Percentiles rank a stretch among this genome's conserved stretches.
These are phyloP conservation scores for Alloteropsis semialata DNA, from an alignment of 176 grass and related monocot genomes.

Conservation along the genomic window DNA sequence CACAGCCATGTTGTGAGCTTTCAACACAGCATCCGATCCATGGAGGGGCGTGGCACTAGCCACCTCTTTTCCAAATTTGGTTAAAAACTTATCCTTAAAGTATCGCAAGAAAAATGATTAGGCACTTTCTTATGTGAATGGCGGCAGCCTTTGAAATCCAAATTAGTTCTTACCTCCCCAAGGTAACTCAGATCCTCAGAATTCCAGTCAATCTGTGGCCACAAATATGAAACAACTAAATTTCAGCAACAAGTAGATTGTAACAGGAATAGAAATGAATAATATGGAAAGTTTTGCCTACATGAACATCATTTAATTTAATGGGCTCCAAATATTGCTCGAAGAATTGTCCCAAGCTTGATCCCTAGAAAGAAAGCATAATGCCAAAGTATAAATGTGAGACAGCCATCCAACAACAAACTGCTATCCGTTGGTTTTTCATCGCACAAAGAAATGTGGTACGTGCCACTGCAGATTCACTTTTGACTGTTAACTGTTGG, in stretches of 20 bases:
- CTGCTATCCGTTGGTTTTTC: not conserved
- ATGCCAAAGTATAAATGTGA: constrained; percentile 26
- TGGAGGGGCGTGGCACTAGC: constrained; percentile 64
- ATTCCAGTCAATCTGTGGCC: constrained; percentile 87
- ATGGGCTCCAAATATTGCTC: constrained; percentile 81
- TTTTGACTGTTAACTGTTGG: not conserved
- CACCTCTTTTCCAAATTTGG: constrained; percentile 67
- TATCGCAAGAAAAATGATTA: constrained; percentile 20
- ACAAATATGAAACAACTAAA: not conserved
- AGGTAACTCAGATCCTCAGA: constrained; percentile 80
- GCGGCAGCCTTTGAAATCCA: not conserved
- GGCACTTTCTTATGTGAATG: not conserved
- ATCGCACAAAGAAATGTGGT: not conserved
- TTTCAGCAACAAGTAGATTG: not conserved
- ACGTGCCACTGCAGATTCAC: not conserved
- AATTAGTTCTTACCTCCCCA: constrained; percentile 61
- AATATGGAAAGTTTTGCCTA: constrained; percentile 29
- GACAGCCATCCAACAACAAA: not conserved
- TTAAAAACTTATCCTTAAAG: constrained; percentile 64
- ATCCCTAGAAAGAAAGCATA: constrained; percentile 61
- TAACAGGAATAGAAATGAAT: not conserved
- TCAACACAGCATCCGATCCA: constrained; percentile 62
- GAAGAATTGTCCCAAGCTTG: constrained; percentile 95
- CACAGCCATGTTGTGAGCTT: constrained; percentile 56
- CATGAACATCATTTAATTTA: constrained; percentile 89